phyloP scores from a whole-genome alignment of 75 land plant species.

The Cryptomeria japonica region DNA sequence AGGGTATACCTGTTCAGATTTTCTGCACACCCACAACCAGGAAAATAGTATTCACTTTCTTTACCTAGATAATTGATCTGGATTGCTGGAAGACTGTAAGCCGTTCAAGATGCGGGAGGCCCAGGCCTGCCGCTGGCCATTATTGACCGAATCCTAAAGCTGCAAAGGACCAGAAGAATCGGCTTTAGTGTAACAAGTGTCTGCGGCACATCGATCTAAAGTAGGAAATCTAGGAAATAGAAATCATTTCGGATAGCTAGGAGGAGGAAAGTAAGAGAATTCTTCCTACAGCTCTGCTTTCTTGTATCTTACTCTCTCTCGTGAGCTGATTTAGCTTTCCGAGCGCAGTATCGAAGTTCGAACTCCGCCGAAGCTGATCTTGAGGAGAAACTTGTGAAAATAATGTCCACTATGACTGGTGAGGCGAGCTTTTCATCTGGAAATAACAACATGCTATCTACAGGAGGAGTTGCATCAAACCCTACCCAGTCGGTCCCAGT shows the following conservation, averaged over 20 bases:
- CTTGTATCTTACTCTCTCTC: not conserved
- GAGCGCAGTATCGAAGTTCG: not conserved
- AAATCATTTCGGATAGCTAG: not conserved
- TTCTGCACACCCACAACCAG: not conserved
- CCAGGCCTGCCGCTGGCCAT: not conserved
- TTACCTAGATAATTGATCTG: not conserved
- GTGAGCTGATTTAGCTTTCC: not conserved
- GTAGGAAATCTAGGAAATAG: not conserved
- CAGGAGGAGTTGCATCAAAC: not conserved
- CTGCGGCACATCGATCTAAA: not conserved
- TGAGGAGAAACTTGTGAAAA: not conserved
- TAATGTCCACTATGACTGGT: slow-evolving; percentile 8
- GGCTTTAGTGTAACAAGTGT: not conserved
- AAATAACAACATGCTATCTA: not conserved
- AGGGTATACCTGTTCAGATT: not conserved
- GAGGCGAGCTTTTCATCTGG: slow-evolving; percentile 13
- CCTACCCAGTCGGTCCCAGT: slow-evolving; percentile 25
- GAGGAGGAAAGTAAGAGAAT: not conserved
- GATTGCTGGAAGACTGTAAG: not conserved
- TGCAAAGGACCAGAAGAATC: not conserved
- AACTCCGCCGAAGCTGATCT: not conserved
- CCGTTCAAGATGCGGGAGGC: not conserved
- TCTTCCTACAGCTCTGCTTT: not conserved
- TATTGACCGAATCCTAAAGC: not conserved
- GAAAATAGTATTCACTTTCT: not conserved